Percentiles rank a stretch among this genome's conserved stretches.
Evolutionary conservation across 805 yeast genomes (phyloP).

Genomic region (Candida bentonensis): DNA sequence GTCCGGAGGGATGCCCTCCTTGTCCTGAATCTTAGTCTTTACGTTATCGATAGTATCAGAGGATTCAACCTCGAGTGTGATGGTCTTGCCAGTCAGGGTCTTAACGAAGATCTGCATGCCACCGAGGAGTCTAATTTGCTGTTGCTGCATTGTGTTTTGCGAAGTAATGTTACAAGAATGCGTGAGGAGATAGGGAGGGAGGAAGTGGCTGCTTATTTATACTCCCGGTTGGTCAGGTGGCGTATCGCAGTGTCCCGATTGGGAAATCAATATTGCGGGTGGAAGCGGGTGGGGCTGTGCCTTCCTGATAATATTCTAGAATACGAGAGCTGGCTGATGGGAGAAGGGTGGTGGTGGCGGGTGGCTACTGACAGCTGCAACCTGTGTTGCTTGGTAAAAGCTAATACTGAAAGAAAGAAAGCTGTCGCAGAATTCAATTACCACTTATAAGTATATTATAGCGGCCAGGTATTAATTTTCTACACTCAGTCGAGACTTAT

Average conservation of each 20-base stretch:
- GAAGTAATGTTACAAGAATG: background rate
- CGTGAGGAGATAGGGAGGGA: background rate
- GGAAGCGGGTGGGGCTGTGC: constrained; percentile 1
- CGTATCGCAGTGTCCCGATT: background rate
- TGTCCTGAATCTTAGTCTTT: constrained; percentile 86
- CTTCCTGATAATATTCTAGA: background rate
- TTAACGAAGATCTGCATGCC: constrained; percentile 80
- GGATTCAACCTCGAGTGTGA: constrained; percentile 78
- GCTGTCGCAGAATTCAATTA: no score
- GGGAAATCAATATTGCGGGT: background rate
- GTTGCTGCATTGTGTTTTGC: background rate
- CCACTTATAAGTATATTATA: no score
- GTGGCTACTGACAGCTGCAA: no score
- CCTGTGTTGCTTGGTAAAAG: no score
- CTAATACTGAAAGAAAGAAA: no score
- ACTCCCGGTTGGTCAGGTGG: background rate
- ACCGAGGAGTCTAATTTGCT: constrained; percentile 1
- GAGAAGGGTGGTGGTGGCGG: no score
- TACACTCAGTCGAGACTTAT: no score
- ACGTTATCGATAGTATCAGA: constrained; percentile 91
- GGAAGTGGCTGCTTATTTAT: no score
- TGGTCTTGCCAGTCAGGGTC: constrained; percentile 96
- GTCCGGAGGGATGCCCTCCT: constrained; percentile 94
- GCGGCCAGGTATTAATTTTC: no score
- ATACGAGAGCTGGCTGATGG: background rate